Percentiles rank a stretch among this genome's conserved stretches.
Evolutionary conservation across 2,329 filamentous ascomycete species (phyloP).

Genomic region (Colletotrichum sp.): DNA sequence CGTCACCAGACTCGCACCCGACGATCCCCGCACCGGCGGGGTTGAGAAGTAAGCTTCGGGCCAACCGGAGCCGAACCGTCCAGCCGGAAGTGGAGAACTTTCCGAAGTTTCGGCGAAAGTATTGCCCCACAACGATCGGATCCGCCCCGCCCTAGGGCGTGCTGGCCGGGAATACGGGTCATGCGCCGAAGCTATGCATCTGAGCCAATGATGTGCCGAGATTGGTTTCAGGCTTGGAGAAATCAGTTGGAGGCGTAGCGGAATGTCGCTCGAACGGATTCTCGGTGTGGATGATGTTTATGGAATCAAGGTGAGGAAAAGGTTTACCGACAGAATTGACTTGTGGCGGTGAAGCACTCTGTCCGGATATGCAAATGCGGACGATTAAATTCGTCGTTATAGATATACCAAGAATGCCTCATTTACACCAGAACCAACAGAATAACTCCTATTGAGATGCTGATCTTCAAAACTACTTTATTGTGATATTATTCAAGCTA

Average conservation of each 20-base stretch:
- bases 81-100: background rate
- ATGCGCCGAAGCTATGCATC: background rate
- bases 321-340: background rate
- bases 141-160: background rate
- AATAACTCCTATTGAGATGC: background rate
- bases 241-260: background rate
- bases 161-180: background rate
- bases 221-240: background rate
- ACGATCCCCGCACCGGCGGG: background rate
- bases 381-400: background rate
- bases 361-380: background rate
- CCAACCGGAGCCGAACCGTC: background rate
- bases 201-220: background rate
- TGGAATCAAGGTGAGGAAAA: background rate
- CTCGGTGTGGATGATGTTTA: background rate
- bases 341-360: background rate
- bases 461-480: background rate
- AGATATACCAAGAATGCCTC: background rate
- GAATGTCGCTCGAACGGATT: background rate
- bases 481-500: too few species aligned
- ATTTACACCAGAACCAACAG: accelerated
- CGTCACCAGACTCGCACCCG: background rate
- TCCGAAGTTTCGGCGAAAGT: background rate
- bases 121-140: background rate
- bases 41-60: background rate